Conservation (phyloP, 192 early-diverging fungal genomes). For the Fimicolochytrium jonesii region DNA sequence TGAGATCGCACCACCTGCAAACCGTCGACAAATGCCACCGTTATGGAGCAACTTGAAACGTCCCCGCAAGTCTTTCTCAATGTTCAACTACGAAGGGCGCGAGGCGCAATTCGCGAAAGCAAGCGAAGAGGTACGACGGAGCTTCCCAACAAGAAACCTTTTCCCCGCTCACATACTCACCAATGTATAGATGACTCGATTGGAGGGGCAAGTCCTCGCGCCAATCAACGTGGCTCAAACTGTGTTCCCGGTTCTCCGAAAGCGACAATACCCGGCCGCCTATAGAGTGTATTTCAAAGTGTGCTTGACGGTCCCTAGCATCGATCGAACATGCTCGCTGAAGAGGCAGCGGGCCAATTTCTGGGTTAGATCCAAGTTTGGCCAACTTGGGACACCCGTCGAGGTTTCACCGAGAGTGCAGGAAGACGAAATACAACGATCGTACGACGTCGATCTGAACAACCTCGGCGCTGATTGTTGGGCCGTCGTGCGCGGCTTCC, state of each 20-base stretch:
- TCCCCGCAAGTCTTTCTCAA: not conserved
- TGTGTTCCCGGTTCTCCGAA: not conserved
- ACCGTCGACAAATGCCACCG: not conserved
- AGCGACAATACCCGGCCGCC: not conserved
- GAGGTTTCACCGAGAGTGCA: not conserved
- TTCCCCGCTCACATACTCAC: not conserved
- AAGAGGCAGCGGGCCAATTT: not conserved
- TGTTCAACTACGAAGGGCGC: not conserved
- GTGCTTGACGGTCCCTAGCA: not conserved
- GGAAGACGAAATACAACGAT: not conserved
- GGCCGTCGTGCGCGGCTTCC: conserved; percentile 3
- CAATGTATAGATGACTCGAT: not conserved
- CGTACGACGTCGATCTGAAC: not conserved
- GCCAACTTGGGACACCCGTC: not conserved
- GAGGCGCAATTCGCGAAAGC: conserved; percentile 1
- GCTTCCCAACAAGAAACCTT: not conserved
- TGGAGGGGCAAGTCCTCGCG: not conserved
- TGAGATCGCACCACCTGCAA: conserved; percentile 9
- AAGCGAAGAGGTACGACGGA: conserved; percentile 1
- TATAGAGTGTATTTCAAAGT: not conserved
- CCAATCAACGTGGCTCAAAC: not conserved
- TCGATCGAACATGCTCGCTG: not conserved
- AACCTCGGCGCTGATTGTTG: not conserved
- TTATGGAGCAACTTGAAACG: not conserved
- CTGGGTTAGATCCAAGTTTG: conserved; percentile 7